phyloP scores from a whole-genome alignment of 2,329 filamentous ascomycete genomes.

The Graphiopsis chlorocephala region DNA sequence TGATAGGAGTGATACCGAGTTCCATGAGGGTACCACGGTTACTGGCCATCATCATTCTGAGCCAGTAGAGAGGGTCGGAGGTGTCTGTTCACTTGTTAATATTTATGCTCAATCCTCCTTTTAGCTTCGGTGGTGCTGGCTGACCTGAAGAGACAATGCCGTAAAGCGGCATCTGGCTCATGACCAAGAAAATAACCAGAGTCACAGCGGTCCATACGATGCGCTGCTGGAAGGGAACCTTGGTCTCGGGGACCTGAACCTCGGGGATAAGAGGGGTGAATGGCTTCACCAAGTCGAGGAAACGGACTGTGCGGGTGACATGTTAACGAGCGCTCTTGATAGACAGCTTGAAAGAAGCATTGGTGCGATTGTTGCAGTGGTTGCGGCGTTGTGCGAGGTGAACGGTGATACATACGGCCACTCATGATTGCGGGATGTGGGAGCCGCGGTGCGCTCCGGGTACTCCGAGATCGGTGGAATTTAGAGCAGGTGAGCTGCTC shows the following conservation, averaged over 20 bases:
- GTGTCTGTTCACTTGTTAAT: constrained; percentile 49
- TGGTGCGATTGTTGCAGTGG: constrained; percentile 24
- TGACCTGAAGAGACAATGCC: constrained; percentile 88
- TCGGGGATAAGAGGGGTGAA: constrained; percentile 99
- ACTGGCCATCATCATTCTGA: constrained; percentile 99
- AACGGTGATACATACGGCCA: constrained; percentile 51
- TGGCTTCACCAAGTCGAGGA: constrained; percentile 99
- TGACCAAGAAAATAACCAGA: constrained; percentile 97
- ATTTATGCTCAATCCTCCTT: constrained; percentile 16
- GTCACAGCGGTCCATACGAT: constrained; percentile 61
- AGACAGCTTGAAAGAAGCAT: neutral
- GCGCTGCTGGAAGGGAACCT: constrained; percentile 93
- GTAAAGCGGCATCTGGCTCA: constrained; percentile 98
- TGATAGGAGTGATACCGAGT: constrained; percentile 79
- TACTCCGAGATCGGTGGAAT: constrained; percentile 17
- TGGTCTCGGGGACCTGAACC: constrained; percentile 97
- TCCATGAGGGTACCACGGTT: constrained; percentile 59
- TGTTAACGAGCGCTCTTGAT: constrained; percentile 18
- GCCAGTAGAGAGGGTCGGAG: constrained; percentile 98
- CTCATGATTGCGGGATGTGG: constrained; percentile 47
- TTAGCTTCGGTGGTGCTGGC: constrained; percentile 8
- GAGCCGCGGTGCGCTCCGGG: constrained; percentile 13
- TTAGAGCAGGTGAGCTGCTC: constrained; percentile 9
- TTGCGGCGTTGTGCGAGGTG: constrained; percentile 16
- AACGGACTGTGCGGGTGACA: constrained; percentile 67